Evolutionary conservation across 352 stramenopile genomes (phyloP).

Genomic region (Phytophthora colocasiae): DNA sequence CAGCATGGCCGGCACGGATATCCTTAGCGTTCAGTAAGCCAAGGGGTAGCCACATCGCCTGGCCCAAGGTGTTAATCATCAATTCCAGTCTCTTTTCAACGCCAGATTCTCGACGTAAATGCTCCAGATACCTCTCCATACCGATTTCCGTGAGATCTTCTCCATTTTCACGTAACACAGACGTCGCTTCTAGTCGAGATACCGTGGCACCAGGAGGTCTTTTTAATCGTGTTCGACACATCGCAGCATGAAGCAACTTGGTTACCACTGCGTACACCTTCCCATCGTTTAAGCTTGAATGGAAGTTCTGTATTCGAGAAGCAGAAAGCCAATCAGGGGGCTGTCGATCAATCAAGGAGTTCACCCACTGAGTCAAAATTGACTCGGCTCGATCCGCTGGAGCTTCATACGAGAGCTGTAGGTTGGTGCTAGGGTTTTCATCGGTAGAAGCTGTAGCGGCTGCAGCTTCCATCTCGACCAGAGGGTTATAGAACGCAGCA

Average conservation of each 20-base stretch:
- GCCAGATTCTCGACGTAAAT: conserved; percentile 56
- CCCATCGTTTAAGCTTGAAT: conserved; percentile 70
- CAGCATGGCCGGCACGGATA: conserved; percentile 69
- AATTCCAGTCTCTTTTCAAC: conserved; percentile 70
- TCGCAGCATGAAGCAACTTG: conserved; percentile 69
- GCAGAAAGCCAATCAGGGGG: conserved; percentile 57
- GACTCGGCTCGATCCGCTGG: conserved; percentile 69
- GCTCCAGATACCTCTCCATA: conserved; percentile 78
- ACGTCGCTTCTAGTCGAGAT: conserved; percentile 64
- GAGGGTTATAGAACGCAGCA: conserved; percentile 69
- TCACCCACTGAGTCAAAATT: conserved; percentile 82
- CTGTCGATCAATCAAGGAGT: conserved; percentile 58
- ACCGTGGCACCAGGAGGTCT: conserved; percentile 27
- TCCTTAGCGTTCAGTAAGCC: conserved; percentile 72
- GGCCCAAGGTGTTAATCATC: conserved; percentile 74
- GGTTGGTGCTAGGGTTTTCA: conserved; percentile 16
- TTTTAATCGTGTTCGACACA: conserved; percentile 58
- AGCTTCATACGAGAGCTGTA: conserved; percentile 51
- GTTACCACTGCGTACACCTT: conserved; percentile 63
- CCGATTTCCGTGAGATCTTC: conserved; percentile 82
- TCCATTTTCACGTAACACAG: conserved; percentile 76
- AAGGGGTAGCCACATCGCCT: conserved; percentile 74
- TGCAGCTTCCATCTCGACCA: conserved; percentile 48
- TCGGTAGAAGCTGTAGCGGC: conserved; percentile 2
- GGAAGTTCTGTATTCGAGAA: conserved; percentile 69